Percentiles rank a stretch among this genome's conserved stretches.
Evolutionary conservation across 2,329 filamentous ascomycete species (phyloP).

Genomic region (Celoporthe dispersa): DNA sequence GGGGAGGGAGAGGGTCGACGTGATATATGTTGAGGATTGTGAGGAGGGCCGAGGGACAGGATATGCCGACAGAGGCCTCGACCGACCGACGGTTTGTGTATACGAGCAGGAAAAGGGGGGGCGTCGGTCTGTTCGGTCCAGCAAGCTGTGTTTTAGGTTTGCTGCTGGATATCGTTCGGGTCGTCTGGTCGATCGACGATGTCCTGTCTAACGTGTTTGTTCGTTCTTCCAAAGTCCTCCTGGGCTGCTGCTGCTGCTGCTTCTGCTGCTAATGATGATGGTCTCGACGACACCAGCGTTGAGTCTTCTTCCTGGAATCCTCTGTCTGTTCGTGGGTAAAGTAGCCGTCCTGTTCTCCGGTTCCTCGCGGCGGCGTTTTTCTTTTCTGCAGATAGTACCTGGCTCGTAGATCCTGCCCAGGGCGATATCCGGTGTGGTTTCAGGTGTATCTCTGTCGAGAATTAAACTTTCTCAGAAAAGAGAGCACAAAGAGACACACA

Average conservation of each 20-base stretch:
- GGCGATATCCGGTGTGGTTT: background rate
- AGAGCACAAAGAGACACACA: background rate
- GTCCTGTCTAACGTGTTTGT: too few species aligned
- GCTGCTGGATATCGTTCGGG: background rate
- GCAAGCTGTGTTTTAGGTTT: too few species aligned
- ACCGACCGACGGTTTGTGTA: background rate
- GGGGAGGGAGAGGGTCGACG: background rate
- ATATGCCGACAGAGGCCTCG: background rate
- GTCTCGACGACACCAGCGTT: background rate
- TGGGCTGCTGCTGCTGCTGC: too few species aligned
- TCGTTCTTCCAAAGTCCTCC: background rate
- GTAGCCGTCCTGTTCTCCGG: background rate
- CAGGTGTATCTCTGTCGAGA: background rate
- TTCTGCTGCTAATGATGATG: background rate
- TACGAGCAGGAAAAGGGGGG: background rate
- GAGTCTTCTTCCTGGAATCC: background rate
- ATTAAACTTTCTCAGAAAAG: background rate
- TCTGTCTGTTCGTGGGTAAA: background rate
- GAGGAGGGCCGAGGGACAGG: background rate
- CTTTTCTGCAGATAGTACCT: background rate
- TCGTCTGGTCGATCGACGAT: background rate
- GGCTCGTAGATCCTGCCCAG: background rate
- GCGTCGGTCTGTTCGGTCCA: background rate
- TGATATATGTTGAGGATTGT: background rate
- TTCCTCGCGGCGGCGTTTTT: background rate